Evolutionary conservation across 257 asterid species (phyloP).

Genomic region (Jaltomata sinuosa): DNA sequence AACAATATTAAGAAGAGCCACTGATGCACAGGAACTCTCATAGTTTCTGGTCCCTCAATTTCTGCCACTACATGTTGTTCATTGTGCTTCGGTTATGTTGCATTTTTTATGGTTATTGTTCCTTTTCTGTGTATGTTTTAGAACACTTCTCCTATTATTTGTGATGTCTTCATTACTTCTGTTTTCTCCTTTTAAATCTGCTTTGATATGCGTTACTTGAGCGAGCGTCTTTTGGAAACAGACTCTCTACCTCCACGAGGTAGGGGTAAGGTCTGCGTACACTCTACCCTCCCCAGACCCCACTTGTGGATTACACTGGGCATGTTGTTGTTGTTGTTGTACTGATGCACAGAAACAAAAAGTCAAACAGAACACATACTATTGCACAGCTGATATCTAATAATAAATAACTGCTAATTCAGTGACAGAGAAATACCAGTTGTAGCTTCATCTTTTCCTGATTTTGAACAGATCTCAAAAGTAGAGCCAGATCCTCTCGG

Average conservation of each 20-base stretch:
- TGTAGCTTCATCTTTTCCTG: constrained; percentile 88
- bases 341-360: not conserved
- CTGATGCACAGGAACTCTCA: not conserved
- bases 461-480: constrained; percentile 77
- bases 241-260: not conserved
- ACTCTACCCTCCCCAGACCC: not conserved
- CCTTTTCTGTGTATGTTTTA: not conserved
- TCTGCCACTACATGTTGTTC: not conserved
- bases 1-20: not conserved
- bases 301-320: not conserved
- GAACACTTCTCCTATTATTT: not conserved
- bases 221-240: not conserved
- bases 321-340: not conserved
- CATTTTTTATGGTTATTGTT: not conserved
- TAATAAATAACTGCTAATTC: not conserved
- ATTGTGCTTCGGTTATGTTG: not conserved
- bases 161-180: not conserved
- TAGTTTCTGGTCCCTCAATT: not conserved
- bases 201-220: not conserved
- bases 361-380: not conserved
- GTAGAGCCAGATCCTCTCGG: constrained; percentile 71
- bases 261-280: not conserved
- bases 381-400: not conserved
- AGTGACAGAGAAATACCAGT: constrained; percentile 38
- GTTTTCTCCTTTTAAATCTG: not conserved